These are phyloP conservation scores for Plasmodium vivax DNA, from an alignment of 169 alveolate genomes.

Conservation along the genomic window DNA sequence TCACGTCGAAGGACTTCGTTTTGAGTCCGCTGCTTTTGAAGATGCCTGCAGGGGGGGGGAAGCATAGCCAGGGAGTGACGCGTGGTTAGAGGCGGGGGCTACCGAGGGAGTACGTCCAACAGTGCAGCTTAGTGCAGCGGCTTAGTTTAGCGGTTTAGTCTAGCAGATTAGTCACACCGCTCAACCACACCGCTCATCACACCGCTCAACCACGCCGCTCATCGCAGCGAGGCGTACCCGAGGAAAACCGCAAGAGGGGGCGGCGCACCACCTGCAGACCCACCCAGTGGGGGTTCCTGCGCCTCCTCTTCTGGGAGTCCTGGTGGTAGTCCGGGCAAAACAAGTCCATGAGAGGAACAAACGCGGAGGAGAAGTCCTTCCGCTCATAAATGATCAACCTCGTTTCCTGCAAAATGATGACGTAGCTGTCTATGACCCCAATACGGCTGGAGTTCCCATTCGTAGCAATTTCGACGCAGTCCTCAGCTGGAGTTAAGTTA, in stretches of 20 bases:
- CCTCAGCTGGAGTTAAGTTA: neutral
- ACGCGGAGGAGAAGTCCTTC: conserved; percentile 7
- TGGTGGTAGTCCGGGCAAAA: conserved; percentile 65
- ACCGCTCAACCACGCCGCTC: neutral
- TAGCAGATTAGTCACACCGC: no score
- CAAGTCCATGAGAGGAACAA: conserved; percentile 65
- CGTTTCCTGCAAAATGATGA: conserved; percentile 53
- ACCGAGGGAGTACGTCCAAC: neutral
- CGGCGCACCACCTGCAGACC: conserved; percentile 49
- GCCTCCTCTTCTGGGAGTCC: neutral
- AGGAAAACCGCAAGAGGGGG: conserved; percentile 36
- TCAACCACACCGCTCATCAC: no score
- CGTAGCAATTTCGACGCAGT: conserved; percentile 46
- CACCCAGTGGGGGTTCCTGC: conserved; percentile 39
- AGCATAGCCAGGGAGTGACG: neutral
- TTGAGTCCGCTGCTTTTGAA: conserved; percentile 4
- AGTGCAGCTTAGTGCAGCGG: no score
- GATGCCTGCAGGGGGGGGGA: neutral
- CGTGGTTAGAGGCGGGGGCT: no score
- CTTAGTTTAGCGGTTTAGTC: no score
- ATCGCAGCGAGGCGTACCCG: conserved; percentile 9
- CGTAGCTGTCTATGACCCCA: conserved; percentile 60
- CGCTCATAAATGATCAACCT: conserved; percentile 60
- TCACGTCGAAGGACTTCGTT: conserved; percentile 31
- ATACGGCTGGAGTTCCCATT: conserved; percentile 69